A percentile compares a stretch with the other conserved stretches of the same genome.
phyloP scores from a whole-genome alignment of 2,329 filamentous ascomycete species.

The Volutella citrinella region DNA sequence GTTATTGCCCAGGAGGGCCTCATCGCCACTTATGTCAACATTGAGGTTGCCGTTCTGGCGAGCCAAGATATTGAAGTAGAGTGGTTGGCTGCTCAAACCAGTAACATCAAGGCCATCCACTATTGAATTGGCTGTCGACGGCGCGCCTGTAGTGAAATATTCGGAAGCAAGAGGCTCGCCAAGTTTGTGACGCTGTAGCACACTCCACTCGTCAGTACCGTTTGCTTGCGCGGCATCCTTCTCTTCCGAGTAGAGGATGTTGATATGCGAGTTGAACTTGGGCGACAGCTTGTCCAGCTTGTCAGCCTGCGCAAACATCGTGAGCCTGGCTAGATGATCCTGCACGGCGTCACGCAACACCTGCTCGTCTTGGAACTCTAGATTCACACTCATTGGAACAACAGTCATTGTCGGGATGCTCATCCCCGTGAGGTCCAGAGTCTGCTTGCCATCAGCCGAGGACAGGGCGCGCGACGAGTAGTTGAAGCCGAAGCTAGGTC shows the following conservation, averaged over 20 bases:
- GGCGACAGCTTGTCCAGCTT: constrained; percentile 4
- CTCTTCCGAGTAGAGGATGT: constrained; percentile 6
- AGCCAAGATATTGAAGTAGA: constrained; percentile 8
- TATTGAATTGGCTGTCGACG: too few relatives aligned
- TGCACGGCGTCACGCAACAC: constrained; percentile 2
- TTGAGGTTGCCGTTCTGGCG: constrained; percentile 1
- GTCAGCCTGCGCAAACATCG: constrained; percentile 9
- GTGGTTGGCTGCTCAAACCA: constrained; percentile 1
- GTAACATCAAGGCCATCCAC: constrained; percentile 4
- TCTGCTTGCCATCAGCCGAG: constrained; percentile 4
- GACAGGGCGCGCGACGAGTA: too few relatives aligned
- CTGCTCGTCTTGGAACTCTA: background rate
- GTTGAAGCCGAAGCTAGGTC: too few relatives aligned
- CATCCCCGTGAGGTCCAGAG: constrained; percentile 8
- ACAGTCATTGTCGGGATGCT: constrained; percentile 8
- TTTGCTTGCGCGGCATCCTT: background rate
- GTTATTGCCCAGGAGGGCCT: too few relatives aligned
- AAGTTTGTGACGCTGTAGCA: too few relatives aligned
- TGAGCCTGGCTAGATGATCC: constrained; percentile 9
- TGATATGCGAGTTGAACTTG: constrained; percentile 11
- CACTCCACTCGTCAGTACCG: background rate
- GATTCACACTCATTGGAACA: constrained; percentile 3
- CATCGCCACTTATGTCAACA: constrained; percentile 5
- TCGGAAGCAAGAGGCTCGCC: too few relatives aligned
- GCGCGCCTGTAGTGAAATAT: too few relatives aligned